Conservation (phyloP, 106 monocot genomes). For the Allium fistulosum region DNA sequence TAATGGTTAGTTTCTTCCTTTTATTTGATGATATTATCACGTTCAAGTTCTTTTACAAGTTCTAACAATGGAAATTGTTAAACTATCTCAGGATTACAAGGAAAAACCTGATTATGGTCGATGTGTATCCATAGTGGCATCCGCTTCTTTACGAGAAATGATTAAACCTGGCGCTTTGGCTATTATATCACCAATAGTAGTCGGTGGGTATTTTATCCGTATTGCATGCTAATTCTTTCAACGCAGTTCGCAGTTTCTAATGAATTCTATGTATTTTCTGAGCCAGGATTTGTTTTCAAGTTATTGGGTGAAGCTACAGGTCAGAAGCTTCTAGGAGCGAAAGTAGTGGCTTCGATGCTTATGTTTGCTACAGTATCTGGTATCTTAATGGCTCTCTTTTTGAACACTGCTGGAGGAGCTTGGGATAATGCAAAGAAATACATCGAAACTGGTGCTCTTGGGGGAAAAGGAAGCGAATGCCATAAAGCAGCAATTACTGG, state of each 20-base stretch:
- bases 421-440: slow-evolving; percentile 99
- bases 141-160: slow-evolving; percentile 84
- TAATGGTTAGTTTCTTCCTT: slow-evolving; percentile 61
- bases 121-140: slow-evolving; percentile 97
- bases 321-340: slow-evolving; percentile 87
- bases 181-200: slow-evolving; percentile 71
- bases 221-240: background rate
- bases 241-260: background rate
- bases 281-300: slow-evolving; percentile 80
- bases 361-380: slow-evolving; percentile 98
- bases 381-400: slow-evolving; percentile 96
- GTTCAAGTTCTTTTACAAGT: background rate
- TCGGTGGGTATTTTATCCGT: slow-evolving; percentile 43
- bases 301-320: slow-evolving; percentile 68
- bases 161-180: slow-evolving; percentile 95
- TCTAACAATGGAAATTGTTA: slow-evolving; percentile 4
- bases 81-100: slow-evolving; percentile 68
- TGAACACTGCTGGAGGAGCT: slow-evolving; percentile 95
- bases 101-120: slow-evolving; percentile 98
- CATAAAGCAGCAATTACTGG: slow-evolving; percentile 98
- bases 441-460: slow-evolving; percentile 95
- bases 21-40: background rate
- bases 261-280: background rate
- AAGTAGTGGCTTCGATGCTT: slow-evolving; percentile 94
- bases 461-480: slow-evolving; percentile 94